Evolutionary conservation across 2,329 filamentous ascomycete genomes (phyloP), one percentile per base, ranked within the genome.

Genomic region (Sphaerulina musiva): DNA sequence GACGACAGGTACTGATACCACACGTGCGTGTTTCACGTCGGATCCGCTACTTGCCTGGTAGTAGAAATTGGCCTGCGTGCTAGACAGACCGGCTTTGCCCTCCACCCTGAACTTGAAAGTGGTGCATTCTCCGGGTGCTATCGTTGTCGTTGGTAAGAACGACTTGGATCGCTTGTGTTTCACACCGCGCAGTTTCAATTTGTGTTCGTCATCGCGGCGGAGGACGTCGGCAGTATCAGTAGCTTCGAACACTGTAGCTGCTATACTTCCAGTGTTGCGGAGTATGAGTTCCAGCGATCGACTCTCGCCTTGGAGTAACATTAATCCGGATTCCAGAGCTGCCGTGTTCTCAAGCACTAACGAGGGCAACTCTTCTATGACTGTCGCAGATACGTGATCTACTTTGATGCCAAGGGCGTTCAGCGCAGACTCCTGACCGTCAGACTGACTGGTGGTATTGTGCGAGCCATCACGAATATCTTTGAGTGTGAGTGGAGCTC

Each of bases 291-390:
- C 85, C 66, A 97, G 95, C 0, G 76, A 76, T 62, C 84, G 85
- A 20, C 80, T 81, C 70, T 98, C 92, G 42, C 93, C 93, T 72
- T 97, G 92, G 5, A 98, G 77, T 9, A 98, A 80, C 90, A 95
- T 96, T 36, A 95, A 75, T 8, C 89, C 87, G 20, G 87, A 88
- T 65, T 96, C 91, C 0, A 86, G 82, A 1, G 96, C 77, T 10
- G 86, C 89, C 3, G 85, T 86, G 6, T 84, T 84, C 65, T 87
- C 85, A 17, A 96, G 79, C 2, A 84, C 74, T 3, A 97, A 74
- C 3, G 88, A 73, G 5, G 93, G 93, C 68, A 96, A 89, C 43
- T 83, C 77, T 2, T 83, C 78, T 54, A 96, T 90, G 23, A 95
- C 88, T 49, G 81, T 89, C 46, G 56, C 46, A 45, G 62, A 56